Evolutionary conservation across 331 rosid species (phyloP).

Genomic region (Pyracantha coccinea): DNA sequence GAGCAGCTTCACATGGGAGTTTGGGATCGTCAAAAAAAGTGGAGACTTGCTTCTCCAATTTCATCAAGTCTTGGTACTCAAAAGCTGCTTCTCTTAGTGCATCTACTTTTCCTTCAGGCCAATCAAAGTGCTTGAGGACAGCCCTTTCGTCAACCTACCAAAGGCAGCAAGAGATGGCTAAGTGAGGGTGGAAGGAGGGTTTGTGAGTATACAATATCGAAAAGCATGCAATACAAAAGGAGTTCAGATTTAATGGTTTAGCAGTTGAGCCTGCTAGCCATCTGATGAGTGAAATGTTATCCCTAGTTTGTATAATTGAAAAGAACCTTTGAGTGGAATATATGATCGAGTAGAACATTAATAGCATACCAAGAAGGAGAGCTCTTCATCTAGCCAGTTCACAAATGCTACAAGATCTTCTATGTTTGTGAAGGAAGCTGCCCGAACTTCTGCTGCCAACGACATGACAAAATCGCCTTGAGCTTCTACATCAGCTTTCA

Average conservation of each 20-base stretch:
- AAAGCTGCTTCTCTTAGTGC: constrained; percentile 94
- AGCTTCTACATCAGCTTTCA: constrained; percentile 91
- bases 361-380: constrained; percentile 76
- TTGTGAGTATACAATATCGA: not conserved
- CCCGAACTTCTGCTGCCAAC: constrained; percentile 86
- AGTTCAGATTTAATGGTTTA: not conserved
- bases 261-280: not conserved
- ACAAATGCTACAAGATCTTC: constrained; percentile 76
- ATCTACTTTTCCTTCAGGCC: constrained; percentile 99
- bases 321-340: not conserved
- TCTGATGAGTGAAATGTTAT: too few species aligned
- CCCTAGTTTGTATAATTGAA: too few species aligned
- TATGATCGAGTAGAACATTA: not conserved
- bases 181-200: not conserved
- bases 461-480: constrained; percentile 89
- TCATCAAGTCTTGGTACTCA: constrained; percentile 85
- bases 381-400: constrained; percentile 96
- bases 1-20: constrained; percentile 72
- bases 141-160: constrained; percentile 89
- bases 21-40: constrained; percentile 72
- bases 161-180: constrained; percentile 5
- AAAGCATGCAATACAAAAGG: not conserved
- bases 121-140: constrained; percentile 94
- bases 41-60: constrained; percentile 73
- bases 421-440: constrained; percentile 57